Evolutionary conservation across 2,329 filamentous ascomycete genomes (phyloP).

Genomic region (Exophiala sp.): DNA sequence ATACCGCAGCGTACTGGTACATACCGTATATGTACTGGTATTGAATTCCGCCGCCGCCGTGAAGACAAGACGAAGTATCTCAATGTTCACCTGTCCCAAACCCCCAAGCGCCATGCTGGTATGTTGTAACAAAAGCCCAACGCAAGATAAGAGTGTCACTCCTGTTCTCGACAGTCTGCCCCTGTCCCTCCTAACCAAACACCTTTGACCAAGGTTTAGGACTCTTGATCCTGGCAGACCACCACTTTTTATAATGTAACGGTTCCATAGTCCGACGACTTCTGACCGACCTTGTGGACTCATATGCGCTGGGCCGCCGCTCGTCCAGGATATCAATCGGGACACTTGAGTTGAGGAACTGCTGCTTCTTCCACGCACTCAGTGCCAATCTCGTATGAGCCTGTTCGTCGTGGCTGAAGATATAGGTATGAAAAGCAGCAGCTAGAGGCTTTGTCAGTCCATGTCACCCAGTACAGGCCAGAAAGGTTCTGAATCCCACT

Average conservation of each 20-base stretch:
- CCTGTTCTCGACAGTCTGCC: not conserved
- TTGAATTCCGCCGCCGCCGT: no score
- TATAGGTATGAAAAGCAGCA: conserved; percentile 47
- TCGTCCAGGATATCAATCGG: not conserved
- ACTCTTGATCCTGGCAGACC: not conserved
- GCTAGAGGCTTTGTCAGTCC: no score
- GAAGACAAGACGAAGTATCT: no score
- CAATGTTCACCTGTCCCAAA: no score
- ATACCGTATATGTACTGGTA: no score
- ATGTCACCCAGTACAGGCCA: no score
- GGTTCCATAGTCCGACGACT: not conserved
- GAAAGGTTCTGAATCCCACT: conserved; percentile 30
- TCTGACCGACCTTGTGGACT: not conserved
- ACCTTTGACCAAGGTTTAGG: not conserved
- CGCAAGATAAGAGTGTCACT: no score
- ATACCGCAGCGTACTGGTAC: no score
- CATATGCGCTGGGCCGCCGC: not conserved
- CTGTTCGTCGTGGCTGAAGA: conserved; percentile 54
- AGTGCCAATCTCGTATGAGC: conserved; percentile 48
- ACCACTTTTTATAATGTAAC: not conserved
- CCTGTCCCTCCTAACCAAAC: not conserved
- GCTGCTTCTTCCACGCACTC: conserved; percentile 38
- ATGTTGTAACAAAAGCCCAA: no score
- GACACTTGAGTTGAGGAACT: not conserved
- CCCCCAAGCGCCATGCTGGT: no score